Conservation (phyloP, 345 rosid genomes). For the Firmiana major region DNA sequence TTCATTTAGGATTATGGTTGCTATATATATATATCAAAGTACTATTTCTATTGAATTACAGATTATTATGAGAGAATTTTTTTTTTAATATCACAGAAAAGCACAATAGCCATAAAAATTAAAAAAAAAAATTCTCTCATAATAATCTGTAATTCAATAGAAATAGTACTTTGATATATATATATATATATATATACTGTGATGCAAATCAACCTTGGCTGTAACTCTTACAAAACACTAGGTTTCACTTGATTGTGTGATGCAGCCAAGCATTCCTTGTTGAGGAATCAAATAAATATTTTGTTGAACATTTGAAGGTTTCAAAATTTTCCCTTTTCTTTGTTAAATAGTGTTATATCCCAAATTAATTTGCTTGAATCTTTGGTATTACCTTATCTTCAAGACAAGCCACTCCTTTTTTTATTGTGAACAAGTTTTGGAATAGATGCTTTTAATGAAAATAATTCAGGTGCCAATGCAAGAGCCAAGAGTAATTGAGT, state of each 20-base stretch:
- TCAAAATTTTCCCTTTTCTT: not conserved
- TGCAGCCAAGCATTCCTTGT: no score
- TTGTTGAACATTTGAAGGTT: not conserved
- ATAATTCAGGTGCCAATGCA: not conserved
- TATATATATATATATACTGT: no score
- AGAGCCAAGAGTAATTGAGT: not conserved
- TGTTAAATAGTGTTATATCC: not conserved
- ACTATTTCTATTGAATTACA: no score
- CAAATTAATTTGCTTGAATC: not conserved
- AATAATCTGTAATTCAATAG: no score
- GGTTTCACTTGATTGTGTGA: not conserved
- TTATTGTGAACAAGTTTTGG: not conserved
- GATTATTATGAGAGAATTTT: no score
- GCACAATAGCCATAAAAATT: no score
- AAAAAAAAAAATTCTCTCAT: no score
- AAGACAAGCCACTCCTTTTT: not conserved
- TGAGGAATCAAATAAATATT: no score
- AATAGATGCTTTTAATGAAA: not conserved
- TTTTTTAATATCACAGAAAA: no score
- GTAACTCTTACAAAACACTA: not conserved
- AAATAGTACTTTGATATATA: no score
- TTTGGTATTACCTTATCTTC: not conserved
- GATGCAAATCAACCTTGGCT: not conserved
- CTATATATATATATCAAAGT: no score
- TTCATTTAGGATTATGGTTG: not conserved